Base-by-base conservation (phyloP, 805 yeast species). In the Brettanomyces bruxellensis region DNA sequence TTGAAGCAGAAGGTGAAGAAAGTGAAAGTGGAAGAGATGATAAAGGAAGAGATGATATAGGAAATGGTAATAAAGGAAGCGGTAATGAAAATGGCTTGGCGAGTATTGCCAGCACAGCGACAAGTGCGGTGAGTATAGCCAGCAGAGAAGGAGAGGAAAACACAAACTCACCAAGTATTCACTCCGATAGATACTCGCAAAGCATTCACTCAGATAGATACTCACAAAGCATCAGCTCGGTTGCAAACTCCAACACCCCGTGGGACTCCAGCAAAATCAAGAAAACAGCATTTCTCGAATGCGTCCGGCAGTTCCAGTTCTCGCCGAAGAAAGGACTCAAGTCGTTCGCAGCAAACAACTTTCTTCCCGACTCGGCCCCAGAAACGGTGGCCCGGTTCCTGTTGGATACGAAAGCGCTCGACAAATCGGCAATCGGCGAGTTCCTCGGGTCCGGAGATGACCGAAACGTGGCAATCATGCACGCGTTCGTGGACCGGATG, bases 381-480 rank as follows among this genome's bases (percentile, higher is more conserved):
- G 58, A 57, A 4, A 80, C 78, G 7, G 78, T 93, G 52, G 98
- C 97, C 0, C 60, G 66, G 47, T 88, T 93, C 64, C 66, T 93
- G 45, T 64, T 87, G 41, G 68, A 66, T 23, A 75, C 78, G 1
- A 83, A 83, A 3, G 86, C 91, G 0, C 69, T 93, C 45, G 95
- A 89, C 59, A 84, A 90, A 60, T 74, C 90, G 0, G 78, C 78
- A 5, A 73, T 95, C 47, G 99, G 99, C 45, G 98, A 91, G 57
- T 93, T 73, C 60, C 69, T 93, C 49, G 99, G 99, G 45, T 96
- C 86, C 56, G 95, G 91, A 34, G 82, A 82, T 51, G 86, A 83
- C 11, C 72, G 73, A 42, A 83, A 87, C 60, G 78, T 87, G 50
- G 81, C 83, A 4, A 79, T 83, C 36, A 89, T 91, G 97, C 96